Evolutionary conservation across 371 early-diverging fungal species (phyloP), one percentile per base, ranked within the genome.

Genomic region (Mortierella sp.): DNA sequence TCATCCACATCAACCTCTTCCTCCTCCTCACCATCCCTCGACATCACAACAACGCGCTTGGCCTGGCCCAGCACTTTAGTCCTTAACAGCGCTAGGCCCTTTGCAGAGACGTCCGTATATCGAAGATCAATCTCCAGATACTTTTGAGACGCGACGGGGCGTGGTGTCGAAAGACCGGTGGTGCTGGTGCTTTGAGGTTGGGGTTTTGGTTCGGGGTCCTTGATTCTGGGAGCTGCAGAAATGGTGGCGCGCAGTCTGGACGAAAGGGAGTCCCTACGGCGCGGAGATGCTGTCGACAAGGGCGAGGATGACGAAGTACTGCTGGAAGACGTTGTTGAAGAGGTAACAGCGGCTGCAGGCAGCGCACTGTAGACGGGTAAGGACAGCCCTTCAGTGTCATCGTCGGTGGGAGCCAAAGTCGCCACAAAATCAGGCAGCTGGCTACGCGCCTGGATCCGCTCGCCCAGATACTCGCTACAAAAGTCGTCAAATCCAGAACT

Each of bases 101-200:
- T 76, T 24, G 78, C 26, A 3, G 81, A 78, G 19, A 81, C 79
- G 26, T 81, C 86, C 1, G 86, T 85, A 59, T 85, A 85, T 28
- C 86, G 86, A 34, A 85, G 78, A 34, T 85, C 86, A 40, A 85
- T 74, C 51, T 85, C 81, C 4, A 85, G 86, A 34, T 80, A 84
- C 71, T 80, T 81, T 46, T 80, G 78, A 8, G 78, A 75, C 14
- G 78, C 74, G 1, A 40, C 54, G 1, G 69, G 51, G 5, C 40
- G 53, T 5, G 54, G 6, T 3, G 72, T 24, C 10, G 34, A 53
- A 28, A 28, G 9, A 64, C 53, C 9, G 54, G 54, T 0, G n/a
- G 67, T 37, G 11, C 67, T 71, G 2, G 61, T 64, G 21, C 8
- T 37, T 24, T 43, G 48, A 40, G 13, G 50, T 16, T 16, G 50